These are phyloP conservation scores for Salix purpurea DNA, from an alignment of 345 rosid genomes.

Conservation along the genomic window DNA sequence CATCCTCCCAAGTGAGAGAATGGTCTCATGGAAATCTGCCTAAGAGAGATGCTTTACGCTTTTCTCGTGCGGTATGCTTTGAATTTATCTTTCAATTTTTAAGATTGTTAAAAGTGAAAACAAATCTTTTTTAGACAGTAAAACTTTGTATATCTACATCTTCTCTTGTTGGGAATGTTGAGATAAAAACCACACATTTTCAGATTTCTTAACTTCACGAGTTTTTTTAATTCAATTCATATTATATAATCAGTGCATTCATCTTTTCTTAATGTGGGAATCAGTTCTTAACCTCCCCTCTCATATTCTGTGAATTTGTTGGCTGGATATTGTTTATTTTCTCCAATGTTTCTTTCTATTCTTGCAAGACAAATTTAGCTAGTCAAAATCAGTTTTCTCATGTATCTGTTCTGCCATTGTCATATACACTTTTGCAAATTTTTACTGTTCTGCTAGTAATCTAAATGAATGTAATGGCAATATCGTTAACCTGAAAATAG, in stretches of 20 bases:
- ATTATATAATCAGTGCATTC: neutral
- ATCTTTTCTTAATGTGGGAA: neutral
- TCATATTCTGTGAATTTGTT: neutral
- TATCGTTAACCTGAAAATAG: too few species aligned
- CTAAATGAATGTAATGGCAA: too few species aligned
- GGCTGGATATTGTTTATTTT: neutral
- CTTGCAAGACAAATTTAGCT: neutral
- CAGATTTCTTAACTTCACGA: neutral
- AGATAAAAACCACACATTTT: neutral
- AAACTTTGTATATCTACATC: neutral
- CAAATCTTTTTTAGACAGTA: neutral
- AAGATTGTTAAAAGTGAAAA: neutral
- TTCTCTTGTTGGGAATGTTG: neutral
- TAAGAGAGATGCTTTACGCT: slow-evolving; percentile 90
- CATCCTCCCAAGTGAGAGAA: slow-evolving; percentile 92
- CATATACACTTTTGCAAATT: too few species aligned
- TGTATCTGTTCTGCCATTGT: neutral
- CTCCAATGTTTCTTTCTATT: too few species aligned
- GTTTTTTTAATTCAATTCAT: neutral
- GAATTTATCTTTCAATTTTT: neutral
- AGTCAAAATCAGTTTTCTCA: neutral
- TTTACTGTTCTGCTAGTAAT: too few species aligned
- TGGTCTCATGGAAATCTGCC: slow-evolving; percentile 95
- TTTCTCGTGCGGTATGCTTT: slow-evolving; percentile 79
- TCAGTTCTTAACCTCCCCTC: neutral